These are phyloP conservation scores for Rhododendron ferrugineum DNA, from an alignment of 148 eudicot species.

Conservation along the genomic window DNA sequence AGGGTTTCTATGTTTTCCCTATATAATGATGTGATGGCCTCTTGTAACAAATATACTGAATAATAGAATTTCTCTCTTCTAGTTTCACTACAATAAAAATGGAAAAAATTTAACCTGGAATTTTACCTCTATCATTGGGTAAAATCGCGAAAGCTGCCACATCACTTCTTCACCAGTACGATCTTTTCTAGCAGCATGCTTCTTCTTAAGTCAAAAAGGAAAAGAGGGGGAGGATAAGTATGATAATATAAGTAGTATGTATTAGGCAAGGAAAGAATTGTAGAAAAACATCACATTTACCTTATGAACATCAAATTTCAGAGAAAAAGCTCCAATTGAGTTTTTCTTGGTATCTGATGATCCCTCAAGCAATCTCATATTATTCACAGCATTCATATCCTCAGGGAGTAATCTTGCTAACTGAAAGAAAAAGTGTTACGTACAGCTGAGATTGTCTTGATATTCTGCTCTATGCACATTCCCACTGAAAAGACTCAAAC, in stretches of 20 bases:
- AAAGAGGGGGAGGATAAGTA: neutral
- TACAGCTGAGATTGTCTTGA: neutral
- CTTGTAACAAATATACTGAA: no score
- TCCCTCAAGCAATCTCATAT: conserved; percentile 80
- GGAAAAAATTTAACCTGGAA: neutral
- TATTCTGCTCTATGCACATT: neutral
- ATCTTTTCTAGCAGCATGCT: conserved; percentile 81
- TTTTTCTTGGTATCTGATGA: conserved; percentile 71
- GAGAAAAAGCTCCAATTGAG: conserved; percentile 52
- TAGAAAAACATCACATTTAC: conserved; percentile 24
- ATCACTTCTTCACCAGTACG: conserved; percentile 67
- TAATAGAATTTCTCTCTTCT: no score
- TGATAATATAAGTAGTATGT: neutral
- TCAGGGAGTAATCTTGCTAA: conserved; percentile 71
- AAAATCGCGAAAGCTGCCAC: conserved; percentile 92
- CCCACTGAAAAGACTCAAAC: neutral
- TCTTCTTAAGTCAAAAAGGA: conserved; percentile 42
- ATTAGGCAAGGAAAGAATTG: conserved; percentile 10
- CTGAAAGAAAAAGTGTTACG: conserved; percentile 27
- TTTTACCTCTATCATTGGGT: conserved; percentile 87
- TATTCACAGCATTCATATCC: conserved; percentile 80
- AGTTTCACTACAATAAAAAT: no score
- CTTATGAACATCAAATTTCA: conserved; percentile 82
- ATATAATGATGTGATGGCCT: no score
- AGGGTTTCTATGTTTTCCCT: no score